A percentile compares a stretch with the other conserved stretches of the same genome.
Conservation (phyloP, 2,329 filamentous ascomycete species). For the Epichloe elymi region DNA sequence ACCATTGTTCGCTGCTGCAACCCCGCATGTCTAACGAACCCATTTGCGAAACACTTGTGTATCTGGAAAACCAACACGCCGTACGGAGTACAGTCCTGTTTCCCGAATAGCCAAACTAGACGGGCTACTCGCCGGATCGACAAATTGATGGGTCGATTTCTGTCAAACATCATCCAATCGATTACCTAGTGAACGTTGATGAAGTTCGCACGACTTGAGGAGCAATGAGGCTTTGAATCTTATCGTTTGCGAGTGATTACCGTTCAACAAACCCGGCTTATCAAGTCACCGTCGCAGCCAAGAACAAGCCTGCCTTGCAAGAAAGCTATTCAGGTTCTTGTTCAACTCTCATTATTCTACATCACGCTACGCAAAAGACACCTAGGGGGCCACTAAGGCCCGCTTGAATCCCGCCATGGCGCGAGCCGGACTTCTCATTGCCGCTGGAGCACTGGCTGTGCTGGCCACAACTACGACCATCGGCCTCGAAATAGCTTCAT, state of each 20-base stretch:
- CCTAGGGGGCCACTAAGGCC: neutral
- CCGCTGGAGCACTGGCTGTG: slow-evolving; percentile 9
- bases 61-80: neutral
- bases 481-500: slow-evolving; percentile 9
- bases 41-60: neutral
- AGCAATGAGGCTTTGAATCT: neutral
- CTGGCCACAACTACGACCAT: slow-evolving; percentile 9
- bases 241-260: neutral
- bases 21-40: neutral
- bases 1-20: neutral
- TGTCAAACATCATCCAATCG: neutral
- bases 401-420: slow-evolving; percentile 6
- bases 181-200: neutral
- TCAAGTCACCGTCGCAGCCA: neutral
- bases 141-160: neutral
- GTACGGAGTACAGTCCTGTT: no score
- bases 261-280: neutral
- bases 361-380: neutral
- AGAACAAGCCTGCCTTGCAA: neutral
- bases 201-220: neutral
- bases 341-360: neutral
- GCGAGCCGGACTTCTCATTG: slow-evolving; percentile 4
- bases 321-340: neutral
- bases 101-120: neutral
- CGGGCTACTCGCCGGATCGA: neutral